These are phyloP conservation scores for Curvularia sp. DNA, from an alignment of 2,329 filamentous ascomycete species.

Conservation along the genomic window DNA sequence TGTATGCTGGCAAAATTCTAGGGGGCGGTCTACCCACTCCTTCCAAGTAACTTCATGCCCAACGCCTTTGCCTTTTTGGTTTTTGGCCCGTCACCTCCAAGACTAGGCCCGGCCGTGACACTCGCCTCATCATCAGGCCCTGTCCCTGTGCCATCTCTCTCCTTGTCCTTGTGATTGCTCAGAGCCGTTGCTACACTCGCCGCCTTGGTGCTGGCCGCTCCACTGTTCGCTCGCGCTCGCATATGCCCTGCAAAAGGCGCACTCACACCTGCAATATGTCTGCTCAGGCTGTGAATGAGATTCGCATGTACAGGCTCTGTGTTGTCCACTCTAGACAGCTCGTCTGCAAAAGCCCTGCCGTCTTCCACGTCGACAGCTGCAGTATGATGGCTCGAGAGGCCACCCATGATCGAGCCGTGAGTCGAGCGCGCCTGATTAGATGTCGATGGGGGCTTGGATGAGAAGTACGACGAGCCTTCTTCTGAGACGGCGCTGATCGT, in stretches of 20 bases:
- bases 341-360: constrained; percentile 46
- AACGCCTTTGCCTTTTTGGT: constrained; percentile 27
- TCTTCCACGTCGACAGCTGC: constrained; percentile 36
- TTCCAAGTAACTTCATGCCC: constrained; percentile 26
- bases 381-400: constrained; percentile 20
- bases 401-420: constrained; percentile 37
- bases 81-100: constrained; percentile 13
- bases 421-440: constrained; percentile 28
- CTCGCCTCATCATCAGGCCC: neutral
- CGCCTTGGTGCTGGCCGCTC: constrained; percentile 21
- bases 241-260: constrained; percentile 36
- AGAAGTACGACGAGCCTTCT: constrained; percentile 32
- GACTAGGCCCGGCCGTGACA: neutral
- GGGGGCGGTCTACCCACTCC: constrained; percentile 12
- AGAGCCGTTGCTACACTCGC: constrained; percentile 17
- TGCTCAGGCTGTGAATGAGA: constrained; percentile 43
- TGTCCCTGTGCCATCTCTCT: neutral
- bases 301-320: constrained; percentile 46
- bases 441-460: constrained; percentile 19
- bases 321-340: constrained; percentile 45
- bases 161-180: constrained; percentile 6
- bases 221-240: constrained; percentile 21
- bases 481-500: constrained; percentile 41
- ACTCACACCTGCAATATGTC: constrained; percentile 41
- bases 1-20: neutral